Evolutionary conservation across 2,329 filamentous ascomycete species (phyloP).

Genomic region (Phoma sp.): DNA sequence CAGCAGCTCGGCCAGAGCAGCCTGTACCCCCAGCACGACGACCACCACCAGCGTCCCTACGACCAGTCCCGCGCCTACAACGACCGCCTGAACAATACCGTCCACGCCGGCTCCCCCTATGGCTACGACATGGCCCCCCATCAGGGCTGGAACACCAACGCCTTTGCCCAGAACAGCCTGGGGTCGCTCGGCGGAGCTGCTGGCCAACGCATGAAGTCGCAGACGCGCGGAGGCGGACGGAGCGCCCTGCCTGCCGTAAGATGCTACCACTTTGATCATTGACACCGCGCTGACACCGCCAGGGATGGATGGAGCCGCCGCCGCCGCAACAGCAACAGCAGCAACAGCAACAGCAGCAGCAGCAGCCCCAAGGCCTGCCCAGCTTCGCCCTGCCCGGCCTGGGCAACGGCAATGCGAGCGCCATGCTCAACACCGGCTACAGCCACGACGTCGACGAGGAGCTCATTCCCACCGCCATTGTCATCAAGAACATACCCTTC

Average conservation of each 20-base stretch:
- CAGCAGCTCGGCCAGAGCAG: conserved; percentile 66
- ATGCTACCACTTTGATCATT: conserved; percentile 28
- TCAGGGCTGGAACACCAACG: conserved; percentile 82
- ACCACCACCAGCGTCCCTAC: conserved; percentile 35
- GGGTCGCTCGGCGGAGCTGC: conserved; percentile 62
- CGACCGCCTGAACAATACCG: conserved; percentile 65
- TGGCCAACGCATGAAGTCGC: conserved; percentile 62
- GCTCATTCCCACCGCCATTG: conserved; percentile 95
- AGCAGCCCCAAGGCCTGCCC: conserved; percentile 43
- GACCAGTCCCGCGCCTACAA: conserved; percentile 59
- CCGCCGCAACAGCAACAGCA: conserved; percentile 32
- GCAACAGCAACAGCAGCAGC: too few species aligned
- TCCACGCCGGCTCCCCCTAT: conserved; percentile 66
- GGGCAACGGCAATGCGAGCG: conserved; percentile 42
- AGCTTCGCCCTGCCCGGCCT: conserved; percentile 50
- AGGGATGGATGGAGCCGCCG: conserved; percentile 67
- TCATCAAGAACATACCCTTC: conserved; percentile 99
- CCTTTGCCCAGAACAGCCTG: conserved; percentile 71
- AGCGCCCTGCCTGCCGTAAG: conserved; percentile 76
- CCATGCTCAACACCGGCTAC: conserved; percentile 52
- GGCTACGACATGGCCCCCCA: conserved; percentile 71
- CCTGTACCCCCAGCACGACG: conserved; percentile 65
- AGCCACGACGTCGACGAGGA: conserved; percentile 72
- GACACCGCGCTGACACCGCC: neutral
- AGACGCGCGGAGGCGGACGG: conserved; percentile 59